Base-by-base conservation (phyloP, 2,329 filamentous ascomycete genomes). In the Botrytis fragariae region DNA sequence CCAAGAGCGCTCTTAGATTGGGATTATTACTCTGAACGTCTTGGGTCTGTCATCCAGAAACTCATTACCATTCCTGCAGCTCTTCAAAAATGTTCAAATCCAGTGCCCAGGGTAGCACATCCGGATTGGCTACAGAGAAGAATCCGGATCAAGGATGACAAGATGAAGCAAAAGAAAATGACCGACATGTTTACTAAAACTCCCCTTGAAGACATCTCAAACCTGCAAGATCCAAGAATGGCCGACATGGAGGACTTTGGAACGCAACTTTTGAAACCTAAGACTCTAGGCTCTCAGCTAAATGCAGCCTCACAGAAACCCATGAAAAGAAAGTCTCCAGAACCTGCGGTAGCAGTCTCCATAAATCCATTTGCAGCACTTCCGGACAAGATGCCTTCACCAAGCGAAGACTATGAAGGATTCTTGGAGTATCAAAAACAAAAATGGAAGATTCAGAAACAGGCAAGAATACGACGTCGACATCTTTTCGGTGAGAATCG, bases 401-500 rank as follows among this genome's bases (percentile, higher is more conserved):
- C 96, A 32, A 93, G 90, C 0, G 90, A 96, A 67, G 92, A 99
- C 82, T 99, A 99, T 78, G 85, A 89, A 29, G 93, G 89, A 0
- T 99, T 97, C 85, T 82, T 99, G 71, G 88, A 92, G 79, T 98
- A 98, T 79, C 96, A 99, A 81, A 99, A 99, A 83, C 90, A 95
- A 84, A 99, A 99, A 83, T 99, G 96, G 96, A 98, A 95, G 84
- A 92, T 98, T 54, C 96, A 99, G 81, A 97, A 94, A 80, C 92
- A 97, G 81, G 94, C 95, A 48, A 90, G 96, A 35, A 87, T 91
- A 74, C 91, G 95, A 61, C 88, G 97, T 76, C 89, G 95, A 67
- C 96, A 99, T 81, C 86, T 99, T 0, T 99, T 99, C 79, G 96
- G 96, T 74, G 95, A 99, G 79, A 91, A 92, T 73, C 88, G 91